Evolutionary conservation across 768 basidiomycete species (phyloP).

Genomic region (Boletus subcaerulescens): DNA sequence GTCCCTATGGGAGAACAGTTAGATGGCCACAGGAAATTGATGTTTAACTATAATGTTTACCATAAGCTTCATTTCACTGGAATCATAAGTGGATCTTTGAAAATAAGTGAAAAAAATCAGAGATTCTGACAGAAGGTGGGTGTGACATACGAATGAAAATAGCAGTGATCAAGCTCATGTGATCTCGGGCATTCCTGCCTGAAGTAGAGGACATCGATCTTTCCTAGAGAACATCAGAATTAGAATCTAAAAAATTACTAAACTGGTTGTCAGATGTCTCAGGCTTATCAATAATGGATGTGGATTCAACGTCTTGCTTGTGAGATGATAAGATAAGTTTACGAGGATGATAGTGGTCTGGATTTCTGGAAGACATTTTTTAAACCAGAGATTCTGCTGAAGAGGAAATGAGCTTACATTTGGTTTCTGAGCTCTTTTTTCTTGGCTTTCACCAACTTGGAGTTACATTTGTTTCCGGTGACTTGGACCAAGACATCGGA

Average conservation of each 20-base stretch:
- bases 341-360: background rate
- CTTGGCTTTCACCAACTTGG: background rate
- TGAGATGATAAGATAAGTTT: background rate
- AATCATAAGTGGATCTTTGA: background rate
- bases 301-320: background rate
- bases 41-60: background rate
- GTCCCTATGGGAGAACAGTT: background rate
- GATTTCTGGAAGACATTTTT: background rate
- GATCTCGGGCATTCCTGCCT: background rate
- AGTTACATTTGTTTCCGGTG: background rate
- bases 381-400: background rate
- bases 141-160: background rate
- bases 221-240: background rate
- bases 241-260: background rate
- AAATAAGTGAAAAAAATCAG: background rate
- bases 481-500: background rate
- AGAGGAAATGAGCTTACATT: background rate
- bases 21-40: background rate
- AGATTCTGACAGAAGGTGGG: too few relatives aligned
- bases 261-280: background rate
- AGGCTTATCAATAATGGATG: background rate
- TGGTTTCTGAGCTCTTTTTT: background rate
- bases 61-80: background rate
- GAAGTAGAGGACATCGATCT: background rate
- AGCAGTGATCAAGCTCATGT: background rate